phyloP scores from a whole-genome alignment of 2,329 filamentous ascomycete genomes.

The Aspergillus versicolor region DNA sequence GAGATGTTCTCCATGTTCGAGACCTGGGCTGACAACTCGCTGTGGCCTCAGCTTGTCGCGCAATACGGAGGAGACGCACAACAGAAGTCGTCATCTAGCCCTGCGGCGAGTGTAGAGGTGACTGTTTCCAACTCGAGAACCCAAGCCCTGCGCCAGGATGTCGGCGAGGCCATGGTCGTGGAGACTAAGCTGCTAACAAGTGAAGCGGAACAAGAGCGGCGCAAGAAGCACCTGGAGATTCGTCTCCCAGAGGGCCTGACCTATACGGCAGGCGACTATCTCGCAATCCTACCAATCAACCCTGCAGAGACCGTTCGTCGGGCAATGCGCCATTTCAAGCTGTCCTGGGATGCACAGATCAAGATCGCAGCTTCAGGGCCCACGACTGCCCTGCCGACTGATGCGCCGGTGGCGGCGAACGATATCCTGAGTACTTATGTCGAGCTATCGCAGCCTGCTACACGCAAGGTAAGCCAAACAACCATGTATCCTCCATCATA shows the following conservation, averaged over 20 bases:
- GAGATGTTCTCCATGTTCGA: conserved; percentile 12
- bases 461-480: not conserved
- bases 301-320: conserved; percentile 60
- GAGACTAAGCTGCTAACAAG: conserved; percentile 53
- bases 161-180: conserved; percentile 51
- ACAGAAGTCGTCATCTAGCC: too few species aligned
- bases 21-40: conserved; percentile 2
- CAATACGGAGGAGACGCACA: not conserved
- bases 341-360: conserved; percentile 63
- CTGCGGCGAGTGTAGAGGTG: not conserved
- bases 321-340: conserved; percentile 61
- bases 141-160: conserved; percentile 40
- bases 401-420: conserved; percentile 57
- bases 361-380: conserved; percentile 53
- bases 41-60: conserved; percentile 1
- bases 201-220: conserved; percentile 43
- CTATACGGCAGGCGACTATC: conserved; percentile 75
- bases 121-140: conserved; percentile 19
- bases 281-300: conserved; percentile 72
- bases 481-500: too few species aligned
- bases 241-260: conserved; percentile 63
- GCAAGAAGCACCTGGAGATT: conserved; percentile 66
- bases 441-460: conserved; percentile 64
- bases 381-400: conserved; percentile 49
- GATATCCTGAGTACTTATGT: conserved; percentile 69